Conservation (phyloP, 495 filamentous ascomycete species). For the Usnea hakonensis region DNA sequence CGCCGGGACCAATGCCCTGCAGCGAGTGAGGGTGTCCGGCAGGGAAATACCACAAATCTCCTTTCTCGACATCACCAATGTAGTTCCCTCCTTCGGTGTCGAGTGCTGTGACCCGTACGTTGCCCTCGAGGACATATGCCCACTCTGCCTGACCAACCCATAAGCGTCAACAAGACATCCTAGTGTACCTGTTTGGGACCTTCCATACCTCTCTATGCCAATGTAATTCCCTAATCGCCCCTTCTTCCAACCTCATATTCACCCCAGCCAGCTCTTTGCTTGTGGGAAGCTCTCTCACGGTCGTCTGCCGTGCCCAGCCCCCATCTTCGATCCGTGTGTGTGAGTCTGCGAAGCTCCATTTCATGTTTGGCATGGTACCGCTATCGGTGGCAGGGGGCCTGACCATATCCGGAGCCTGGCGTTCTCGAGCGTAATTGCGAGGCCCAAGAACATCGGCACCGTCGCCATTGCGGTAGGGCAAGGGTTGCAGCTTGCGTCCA, state of each 20-base stretch:
- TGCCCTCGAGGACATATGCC: slow-evolving; percentile 58
- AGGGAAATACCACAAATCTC: slow-evolving; percentile 69
- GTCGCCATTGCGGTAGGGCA: neutral
- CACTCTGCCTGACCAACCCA: slow-evolving; percentile 39
- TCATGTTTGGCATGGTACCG: neutral
- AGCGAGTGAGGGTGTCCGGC: slow-evolving; percentile 59
- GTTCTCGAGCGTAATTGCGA: neutral
- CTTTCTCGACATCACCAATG: slow-evolving; percentile 56
- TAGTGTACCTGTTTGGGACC: too few species aligned
- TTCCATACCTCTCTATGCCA: slow-evolving; percentile 53
- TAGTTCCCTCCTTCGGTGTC: slow-evolving; percentile 57
- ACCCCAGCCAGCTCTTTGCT: slow-evolving; percentile 67
- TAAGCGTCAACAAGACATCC: too few species aligned
- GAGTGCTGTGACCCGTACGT: slow-evolving; percentile 50
- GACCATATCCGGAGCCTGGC: neutral
- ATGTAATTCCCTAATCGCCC: slow-evolving; percentile 62
- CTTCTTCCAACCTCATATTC: slow-evolving; percentile 64
- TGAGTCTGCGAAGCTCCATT: neutral
- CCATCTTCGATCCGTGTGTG: slow-evolving; percentile 32
- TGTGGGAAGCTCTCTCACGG: slow-evolving; percentile 52
- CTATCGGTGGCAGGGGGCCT: neutral
- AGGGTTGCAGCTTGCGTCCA: neutral
- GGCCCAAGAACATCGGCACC: neutral
- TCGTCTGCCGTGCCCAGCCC: slow-evolving; percentile 66
- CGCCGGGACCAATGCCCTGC: slow-evolving; percentile 52